Evolutionary conservation across 352 stramenopile species (phyloP), one percentile per base, ranked within the genome.

Genomic region (Peronospora farinosa): DNA sequence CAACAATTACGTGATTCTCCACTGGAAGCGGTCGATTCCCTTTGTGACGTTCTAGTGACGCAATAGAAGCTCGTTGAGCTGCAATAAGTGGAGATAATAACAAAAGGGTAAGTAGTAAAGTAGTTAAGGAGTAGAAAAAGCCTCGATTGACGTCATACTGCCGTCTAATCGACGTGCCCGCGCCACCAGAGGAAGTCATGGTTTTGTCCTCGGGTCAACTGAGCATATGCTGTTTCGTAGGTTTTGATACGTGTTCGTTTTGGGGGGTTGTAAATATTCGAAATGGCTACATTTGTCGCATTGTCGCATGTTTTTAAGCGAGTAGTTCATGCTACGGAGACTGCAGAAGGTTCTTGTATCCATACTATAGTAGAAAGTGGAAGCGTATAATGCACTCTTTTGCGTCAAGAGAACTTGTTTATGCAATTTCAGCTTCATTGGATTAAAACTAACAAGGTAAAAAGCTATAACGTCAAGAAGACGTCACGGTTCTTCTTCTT

Each of bases 341-440:
- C n/a, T n/a, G n/a, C n/a, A n/a, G n/a, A n/a, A n/a, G n/a, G n/a
- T n/a, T n/a, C n/a, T n/a, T n/a, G n/a, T n/a, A n/a, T n/a, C n/a
- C n/a, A n/a, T n/a, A n/a, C n/a, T n/a, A 31, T 2, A 31, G 27
- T 4, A 31, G 27, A 9, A 9, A 31, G 6, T 31, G 27, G 27
- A 31, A 3, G 6, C 27, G 27, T n/a, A 31, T 1, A 9, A 7
- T 9, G 27, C 27, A 3, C 1, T 31, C 6, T 31, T 3, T 31
- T 3, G 27, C 27, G 6, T 31, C 6, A 10, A 12, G 7, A 32
- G 0, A 32, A 32, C 12, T 32, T 12, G 7, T 12, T 50, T 61
- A 71, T 73, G 59, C 66, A 78, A 77, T 71, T 71, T 82, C 59
- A 77, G 68, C 68, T 77, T 65, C 66, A 73, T 82, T 82, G 58